Conservation (phyloP, 2,329 filamentous ascomycete genomes). For the Scopulariopsis brevicaulis region DNA sequence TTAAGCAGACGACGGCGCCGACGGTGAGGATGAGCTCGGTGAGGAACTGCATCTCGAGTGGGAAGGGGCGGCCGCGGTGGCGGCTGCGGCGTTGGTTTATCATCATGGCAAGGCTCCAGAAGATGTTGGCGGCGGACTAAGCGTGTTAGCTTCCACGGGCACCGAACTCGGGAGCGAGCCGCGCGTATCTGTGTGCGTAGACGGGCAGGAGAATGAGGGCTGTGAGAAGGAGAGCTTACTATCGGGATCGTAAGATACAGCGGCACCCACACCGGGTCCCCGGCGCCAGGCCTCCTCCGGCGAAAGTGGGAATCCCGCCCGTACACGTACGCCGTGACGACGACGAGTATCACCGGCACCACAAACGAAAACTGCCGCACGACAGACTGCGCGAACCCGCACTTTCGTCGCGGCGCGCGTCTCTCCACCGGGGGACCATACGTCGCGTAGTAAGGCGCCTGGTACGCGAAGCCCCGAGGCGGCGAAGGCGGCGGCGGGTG, state of each 20-base stretch:
- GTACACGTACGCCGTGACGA: background rate
- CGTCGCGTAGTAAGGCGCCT: background rate
- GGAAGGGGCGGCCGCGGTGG: background rate
- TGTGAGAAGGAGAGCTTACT: background rate
- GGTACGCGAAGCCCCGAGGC: background rate
- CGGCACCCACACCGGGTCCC: background rate
- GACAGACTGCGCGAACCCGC: background rate
- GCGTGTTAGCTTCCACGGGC: background rate
- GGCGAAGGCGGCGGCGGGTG: background rate
- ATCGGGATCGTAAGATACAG: slow-evolving; percentile 1
- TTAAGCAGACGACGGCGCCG: slow-evolving; percentile 1
- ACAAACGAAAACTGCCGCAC: background rate
- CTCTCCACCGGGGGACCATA: background rate
- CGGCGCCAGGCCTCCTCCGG: background rate
- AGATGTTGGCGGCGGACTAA: background rate
- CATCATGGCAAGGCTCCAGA: background rate
- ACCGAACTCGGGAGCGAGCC: too few species aligned
- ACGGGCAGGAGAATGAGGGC: background rate
- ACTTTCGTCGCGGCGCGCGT: background rate
- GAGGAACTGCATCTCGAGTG: background rate
- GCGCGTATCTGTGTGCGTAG: background rate
- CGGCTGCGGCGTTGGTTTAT: background rate
- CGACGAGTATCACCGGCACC: slow-evolving; percentile 1
- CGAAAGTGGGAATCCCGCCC: background rate
- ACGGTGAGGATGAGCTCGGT: background rate